These are phyloP conservation scores for Camillea tinctor DNA, from an alignment of 2,329 filamentous ascomycete genomes.

Conservation along the genomic window DNA sequence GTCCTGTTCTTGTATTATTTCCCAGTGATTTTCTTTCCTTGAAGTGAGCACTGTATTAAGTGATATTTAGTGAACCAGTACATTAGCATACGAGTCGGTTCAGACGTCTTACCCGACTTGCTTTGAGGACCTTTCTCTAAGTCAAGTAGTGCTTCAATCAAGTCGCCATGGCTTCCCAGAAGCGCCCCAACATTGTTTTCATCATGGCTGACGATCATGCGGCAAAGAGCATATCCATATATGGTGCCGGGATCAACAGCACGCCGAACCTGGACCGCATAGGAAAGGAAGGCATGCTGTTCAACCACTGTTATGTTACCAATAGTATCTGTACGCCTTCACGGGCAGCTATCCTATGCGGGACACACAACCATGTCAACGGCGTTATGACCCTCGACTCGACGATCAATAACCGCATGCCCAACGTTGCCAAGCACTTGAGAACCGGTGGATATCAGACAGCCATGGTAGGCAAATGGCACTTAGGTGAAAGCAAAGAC, in stretches of 20 bases:
- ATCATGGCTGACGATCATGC: conserved; percentile 57
- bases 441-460: conserved; percentile 47
- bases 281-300: conserved; percentile 48
- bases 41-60: background rate
- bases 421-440: conserved; percentile 52
- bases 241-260: conserved; percentile 50
- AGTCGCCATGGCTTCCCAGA: background rate
- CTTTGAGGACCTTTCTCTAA: background rate
- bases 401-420: conserved; percentile 49
- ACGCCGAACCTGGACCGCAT: conserved; percentile 52
- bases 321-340: conserved; percentile 54
- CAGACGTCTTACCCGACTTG: background rate
- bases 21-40: background rate
- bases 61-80: background rate
- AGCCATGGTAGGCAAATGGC: conserved; percentile 55
- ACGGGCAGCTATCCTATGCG: conserved; percentile 48
- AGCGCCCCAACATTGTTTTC: conserved; percentile 44
- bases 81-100: background rate
- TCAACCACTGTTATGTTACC: conserved; percentile 55
- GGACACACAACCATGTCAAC: conserved; percentile 54
- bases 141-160: background rate
- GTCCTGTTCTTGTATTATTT: background rate
- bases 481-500: conserved; percentile 46
- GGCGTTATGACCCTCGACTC: conserved; percentile 48
- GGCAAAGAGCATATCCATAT: conserved; percentile 46